A percentile compares a stretch with the other conserved stretches of the same genome.
phyloP scores from a whole-genome alignment of 441 rosid species.

The Adansonia rubrostipa region DNA sequence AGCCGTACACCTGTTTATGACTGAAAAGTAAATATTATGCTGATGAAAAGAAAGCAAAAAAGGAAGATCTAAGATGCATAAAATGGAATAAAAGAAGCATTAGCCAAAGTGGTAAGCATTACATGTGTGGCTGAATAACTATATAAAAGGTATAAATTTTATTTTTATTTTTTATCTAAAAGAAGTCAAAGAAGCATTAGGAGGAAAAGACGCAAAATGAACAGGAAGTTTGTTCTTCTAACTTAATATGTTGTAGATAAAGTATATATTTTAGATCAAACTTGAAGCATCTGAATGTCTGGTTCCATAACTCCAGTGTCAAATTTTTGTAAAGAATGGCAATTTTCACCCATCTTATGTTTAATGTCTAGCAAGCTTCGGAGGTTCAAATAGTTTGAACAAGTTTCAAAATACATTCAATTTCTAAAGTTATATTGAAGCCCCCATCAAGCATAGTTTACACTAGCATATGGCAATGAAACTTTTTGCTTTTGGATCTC shows the following conservation, averaged over 20 bases:
- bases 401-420: background rate
- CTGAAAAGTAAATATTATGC: conserved; percentile 5
- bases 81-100: background rate
- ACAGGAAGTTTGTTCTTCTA: background rate
- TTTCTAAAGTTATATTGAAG: background rate
- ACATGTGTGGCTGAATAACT: background rate
- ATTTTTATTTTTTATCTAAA: background rate
- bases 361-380: background rate
- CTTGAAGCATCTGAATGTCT: background rate
- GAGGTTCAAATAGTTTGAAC: conserved; percentile 1
- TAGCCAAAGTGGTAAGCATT: background rate
- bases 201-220: background rate
- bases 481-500: background rate
- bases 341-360: background rate
- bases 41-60: background rate
- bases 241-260: background rate
- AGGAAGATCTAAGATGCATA: background rate
- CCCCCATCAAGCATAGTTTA: background rate
- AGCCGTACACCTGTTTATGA: background rate
- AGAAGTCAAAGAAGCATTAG: background rate
- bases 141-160: background rate
- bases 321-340: background rate
- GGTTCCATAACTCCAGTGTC: background rate
- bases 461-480: background rate
- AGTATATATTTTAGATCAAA: background rate